Evolutionary conservation across 768 basidiomycete species (phyloP), one percentile per base, ranked within the genome.

Genomic region (Termitomyces sp.): DNA sequence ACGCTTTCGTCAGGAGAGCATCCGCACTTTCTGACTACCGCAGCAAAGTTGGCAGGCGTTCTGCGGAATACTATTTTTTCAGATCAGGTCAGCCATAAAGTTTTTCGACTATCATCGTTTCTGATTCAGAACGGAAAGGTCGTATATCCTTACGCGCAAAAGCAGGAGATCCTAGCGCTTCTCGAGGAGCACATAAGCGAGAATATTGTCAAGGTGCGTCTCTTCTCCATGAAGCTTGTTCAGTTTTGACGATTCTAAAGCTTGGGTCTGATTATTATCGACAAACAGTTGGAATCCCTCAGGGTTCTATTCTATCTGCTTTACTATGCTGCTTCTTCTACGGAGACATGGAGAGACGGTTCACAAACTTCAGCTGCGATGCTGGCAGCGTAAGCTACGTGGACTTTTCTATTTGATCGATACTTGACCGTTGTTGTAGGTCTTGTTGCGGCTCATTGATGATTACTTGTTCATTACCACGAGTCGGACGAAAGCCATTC

Each of bases 251-350:
- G 8, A 36, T 56, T 47, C 2, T n/a, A 36, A 38, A 96, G 93
- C 94, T 97, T 53, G 91, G 90, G 1, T 64, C 73, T n/a, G 71
- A 81, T 43, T 92, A 88, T 66, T 96, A 88, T 67, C 85, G 88
- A 13, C 97, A 99, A 70, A 82, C 80, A n/a, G 82, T 92, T 30
- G 97, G 97, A 2, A 99, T 99, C 24, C 96, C 97, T 1, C 97
- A 99, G 70, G 97, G 97, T 22, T 98, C 95, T 2, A 85, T 94
- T n/a, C 73, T 98, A n/a, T 97, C 94, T 7, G 82, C 90, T 0
- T 67, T 98, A n/a, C 74, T 99, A 1, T 99, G 97, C 68, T 89
- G 90, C 1, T 91, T 95, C 71, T 97, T 92, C 69, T 99, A 98
- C 63, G 95, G 93, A 6, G 88, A 96, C 66, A 77, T 99, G 59